These are phyloP conservation scores for Alternaria tenuissima DNA, from an alignment of 2,329 filamentous ascomycete species.

Conservation along the genomic window DNA sequence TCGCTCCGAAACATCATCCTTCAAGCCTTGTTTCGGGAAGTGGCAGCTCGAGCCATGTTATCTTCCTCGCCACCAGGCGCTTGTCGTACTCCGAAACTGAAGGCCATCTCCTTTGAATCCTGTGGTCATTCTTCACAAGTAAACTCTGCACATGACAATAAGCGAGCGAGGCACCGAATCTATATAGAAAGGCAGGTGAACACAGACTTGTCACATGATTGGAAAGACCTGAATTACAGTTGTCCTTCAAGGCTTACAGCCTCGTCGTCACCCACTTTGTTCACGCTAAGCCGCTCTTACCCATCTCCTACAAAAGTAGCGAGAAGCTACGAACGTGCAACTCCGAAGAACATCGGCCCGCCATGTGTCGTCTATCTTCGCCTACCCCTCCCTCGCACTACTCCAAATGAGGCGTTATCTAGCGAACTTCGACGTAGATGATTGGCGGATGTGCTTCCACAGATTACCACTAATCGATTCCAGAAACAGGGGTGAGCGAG, in stretches of 20 bases:
- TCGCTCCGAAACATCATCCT: neutral
- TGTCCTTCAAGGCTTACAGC: neutral
- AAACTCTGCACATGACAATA: neutral
- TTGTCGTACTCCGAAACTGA: neutral
- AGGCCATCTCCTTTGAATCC: neutral
- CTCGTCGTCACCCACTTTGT: neutral
- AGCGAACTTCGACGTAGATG: neutral
- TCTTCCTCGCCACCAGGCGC: neutral
- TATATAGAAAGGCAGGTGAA: neutral
- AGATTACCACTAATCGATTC: slow-evolving; percentile 5
- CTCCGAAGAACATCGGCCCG: neutral
- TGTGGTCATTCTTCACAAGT: neutral
- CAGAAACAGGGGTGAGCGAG: slow-evolving; percentile 25
- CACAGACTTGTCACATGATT: neutral
- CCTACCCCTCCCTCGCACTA: neutral
- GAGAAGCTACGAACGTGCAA: neutral
- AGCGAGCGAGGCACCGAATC: neutral
- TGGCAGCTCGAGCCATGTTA: neutral
- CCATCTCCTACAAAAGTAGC: neutral
- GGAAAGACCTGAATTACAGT: neutral
- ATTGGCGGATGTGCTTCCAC: neutral
- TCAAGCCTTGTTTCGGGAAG: neutral
- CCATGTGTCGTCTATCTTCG: slow-evolving; percentile 4
- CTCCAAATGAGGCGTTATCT: neutral
- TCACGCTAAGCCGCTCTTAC: neutral